Conservation (phyloP, 1,139 yeast species). For the Lipomyces yarrowii region DNA sequence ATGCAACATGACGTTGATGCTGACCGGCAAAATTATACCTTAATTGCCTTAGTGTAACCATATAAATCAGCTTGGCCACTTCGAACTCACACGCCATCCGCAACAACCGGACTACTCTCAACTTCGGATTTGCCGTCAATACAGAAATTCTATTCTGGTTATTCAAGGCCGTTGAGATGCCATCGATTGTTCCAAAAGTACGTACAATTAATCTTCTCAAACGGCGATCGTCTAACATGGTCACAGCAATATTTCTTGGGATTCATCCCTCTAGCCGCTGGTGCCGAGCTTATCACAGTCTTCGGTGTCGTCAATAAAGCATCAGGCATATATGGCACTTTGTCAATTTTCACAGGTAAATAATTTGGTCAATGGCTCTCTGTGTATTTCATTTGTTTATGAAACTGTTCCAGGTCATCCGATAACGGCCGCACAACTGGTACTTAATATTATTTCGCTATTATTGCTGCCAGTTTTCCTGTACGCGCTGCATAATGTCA, state of each 20-base stretch:
- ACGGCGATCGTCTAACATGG: not conserved
- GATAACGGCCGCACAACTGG: slow-evolving; percentile 79
- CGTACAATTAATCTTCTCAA: not conserved
- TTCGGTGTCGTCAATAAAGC: slow-evolving; percentile 83
- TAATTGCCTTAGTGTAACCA: too few relatives aligned
- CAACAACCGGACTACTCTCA: too few relatives aligned
- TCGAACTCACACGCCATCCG: too few relatives aligned
- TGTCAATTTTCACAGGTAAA: slow-evolving; percentile 73
- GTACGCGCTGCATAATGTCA: slow-evolving; percentile 57
- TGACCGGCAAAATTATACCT: too few relatives aligned
- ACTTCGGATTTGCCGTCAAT: not conserved
- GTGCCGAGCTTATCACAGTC: slow-evolving; percentile 82
- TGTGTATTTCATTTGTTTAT: slow-evolving; percentile 40
- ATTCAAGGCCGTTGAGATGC: not conserved
- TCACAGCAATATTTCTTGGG: slow-evolving; percentile 50
- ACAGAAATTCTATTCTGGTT: not conserved
- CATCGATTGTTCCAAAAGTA: slow-evolving; percentile 8
- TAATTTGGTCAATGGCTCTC: slow-evolving; percentile 35
- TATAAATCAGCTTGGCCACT: too few relatives aligned
- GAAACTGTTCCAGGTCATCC: slow-evolving; percentile 59
- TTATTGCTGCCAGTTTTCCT: slow-evolving; percentile 66
- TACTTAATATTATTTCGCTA: slow-evolving; percentile 69
- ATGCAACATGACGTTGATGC: not conserved
- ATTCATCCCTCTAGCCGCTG: slow-evolving; percentile 75
- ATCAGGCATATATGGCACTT: slow-evolving; percentile 83